Evolutionary conservation across 345 rosid species (phyloP), one percentile per base, ranked within the genome.

Genomic region (Conringia planisiliqua): DNA sequence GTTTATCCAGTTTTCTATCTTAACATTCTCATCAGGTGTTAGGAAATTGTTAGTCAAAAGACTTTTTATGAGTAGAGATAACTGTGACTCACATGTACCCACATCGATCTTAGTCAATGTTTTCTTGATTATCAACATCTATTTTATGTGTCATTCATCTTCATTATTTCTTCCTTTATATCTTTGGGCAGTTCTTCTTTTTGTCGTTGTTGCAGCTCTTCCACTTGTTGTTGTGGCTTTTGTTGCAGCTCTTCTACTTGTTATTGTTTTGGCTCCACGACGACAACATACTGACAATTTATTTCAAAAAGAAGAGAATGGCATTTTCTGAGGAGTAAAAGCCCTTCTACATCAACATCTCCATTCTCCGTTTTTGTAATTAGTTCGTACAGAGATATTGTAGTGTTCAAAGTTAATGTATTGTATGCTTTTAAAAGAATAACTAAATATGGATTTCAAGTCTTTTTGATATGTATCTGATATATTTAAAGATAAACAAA

Each of bases 111-210:
- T 18, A 13, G 74, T 43, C 44, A 57, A 44, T 27, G 6, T 6
- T 24, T 7, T 70, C 10, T 57, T 48, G 30, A 22, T 4, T 43
- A 57, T 43, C 20, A 30, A 13, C 43, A 10, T 57, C 55, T 30
- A 65, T 59, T n/a, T n/a, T 56, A 14, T n/a, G 30, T 42, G 30
- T 64, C 55, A 30, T 40, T 24, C 54, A 69, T 69, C 64, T 42
- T 17, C 10, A 20, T 20, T 13, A 43, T 43, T 56, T 30, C 57
- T 14, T 10, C 33, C 55, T 43, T 68, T 7, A 68, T 14, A 11
- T 11, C 27, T 24, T 13, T 55, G 9, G 65, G 43, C 11, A 44
- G 56, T 32, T 32, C 56, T 46, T 65, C 70, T 47, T 5, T 27
- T 63, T 44, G 40, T 44, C 16, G 68, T 1, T 22, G 24, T 22